A percentile compares a stretch with the other conserved stretches of the same genome.
phyloP scores from a whole-genome alignment of 345 rosid species.

The Acer yangbiense region DNA sequence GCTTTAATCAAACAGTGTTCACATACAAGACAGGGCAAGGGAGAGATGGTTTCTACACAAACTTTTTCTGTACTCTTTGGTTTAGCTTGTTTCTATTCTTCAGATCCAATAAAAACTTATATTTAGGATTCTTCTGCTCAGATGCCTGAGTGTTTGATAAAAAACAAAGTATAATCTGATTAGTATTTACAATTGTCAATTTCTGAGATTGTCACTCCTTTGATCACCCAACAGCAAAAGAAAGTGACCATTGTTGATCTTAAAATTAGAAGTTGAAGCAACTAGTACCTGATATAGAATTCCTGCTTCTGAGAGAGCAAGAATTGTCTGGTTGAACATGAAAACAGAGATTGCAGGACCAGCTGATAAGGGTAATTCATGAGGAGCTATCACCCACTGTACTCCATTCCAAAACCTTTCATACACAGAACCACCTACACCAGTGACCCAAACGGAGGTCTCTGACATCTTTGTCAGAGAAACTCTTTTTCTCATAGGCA shows the following conservation, averaged over 20 bases:
- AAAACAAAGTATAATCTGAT: not conserved
- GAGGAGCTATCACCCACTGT: constrained; percentile 74
- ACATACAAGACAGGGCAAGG: no score
- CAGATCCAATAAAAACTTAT: not conserved
- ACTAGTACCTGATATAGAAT: constrained; percentile 52
- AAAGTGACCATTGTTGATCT: not conserved
- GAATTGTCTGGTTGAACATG: constrained; percentile 63
- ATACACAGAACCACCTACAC: constrained; percentile 63
- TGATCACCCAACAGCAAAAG: no score
- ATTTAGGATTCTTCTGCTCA: not conserved
- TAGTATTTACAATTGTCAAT: no score
- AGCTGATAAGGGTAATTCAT: constrained; percentile 47
- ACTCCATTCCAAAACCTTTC: constrained; percentile 85
- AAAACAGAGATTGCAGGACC: constrained; percentile 51
- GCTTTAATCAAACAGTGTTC: not conserved
- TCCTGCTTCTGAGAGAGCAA: constrained; percentile 63
- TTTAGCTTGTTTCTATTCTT: not conserved
- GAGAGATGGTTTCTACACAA: not conserved
- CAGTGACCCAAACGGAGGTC: constrained; percentile 66
- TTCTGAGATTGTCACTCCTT: no score
- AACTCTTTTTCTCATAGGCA: constrained; percentile 58
- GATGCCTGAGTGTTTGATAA: not conserved
- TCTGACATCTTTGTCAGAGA: constrained; percentile 65
- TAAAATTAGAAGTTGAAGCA: not conserved
- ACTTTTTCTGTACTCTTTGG: not conserved